Base-by-base conservation (phyloP, 2,329 filamentous ascomycete genomes). In the Penicillium digitatum region DNA sequence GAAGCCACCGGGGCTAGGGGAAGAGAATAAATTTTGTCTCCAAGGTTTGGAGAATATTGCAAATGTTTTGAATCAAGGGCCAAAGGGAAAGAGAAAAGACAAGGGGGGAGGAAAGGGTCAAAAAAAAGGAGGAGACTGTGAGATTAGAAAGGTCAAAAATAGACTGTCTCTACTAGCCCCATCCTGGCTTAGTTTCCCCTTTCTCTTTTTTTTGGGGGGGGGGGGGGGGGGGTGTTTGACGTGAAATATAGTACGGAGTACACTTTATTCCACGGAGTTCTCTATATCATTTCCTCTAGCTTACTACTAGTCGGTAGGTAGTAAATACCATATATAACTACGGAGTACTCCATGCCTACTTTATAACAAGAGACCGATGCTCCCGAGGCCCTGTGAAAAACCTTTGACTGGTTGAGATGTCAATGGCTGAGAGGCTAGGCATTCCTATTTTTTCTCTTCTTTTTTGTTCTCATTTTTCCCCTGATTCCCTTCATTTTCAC, bases 101-200 rank as follows among this genome's bases (percentile, higher is more conserved):
- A 59, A 50, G 46, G 43, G 45, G 35, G 49, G 40, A 42, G 44
- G 34, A 47, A 54, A 40, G 49, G 52, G 48, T 45, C 31, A 57
- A 56, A 59, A 60, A 56, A 56, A 54, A 58, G 59, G n/a, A n/a
- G 46, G 32, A 34, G 46, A 54, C 53, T 53, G 47, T 51, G 52
- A 62, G 51, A 58, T 55, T 59, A 53, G 48, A 50, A 37, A 55
- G 50, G 45, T 56, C 62, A 64, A 64, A 63, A 64, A 64, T 64
- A 64, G 62, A 57, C 52, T 32, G 34, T 57, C 48, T 58, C 57
- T 11, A 18, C 39, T 63, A 63, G 39, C 29, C 59, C 55, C 47
- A 18, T 48, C 43, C 22, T 40, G 56, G 55, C 42, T 48, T 54
- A 54, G 53, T 52, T 46, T 43, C 43, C 24, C 40, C 40, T 24